phyloP scores from a whole-genome alignment of 148 eudicot species.

The Pharnaceum exiguum region DNA sequence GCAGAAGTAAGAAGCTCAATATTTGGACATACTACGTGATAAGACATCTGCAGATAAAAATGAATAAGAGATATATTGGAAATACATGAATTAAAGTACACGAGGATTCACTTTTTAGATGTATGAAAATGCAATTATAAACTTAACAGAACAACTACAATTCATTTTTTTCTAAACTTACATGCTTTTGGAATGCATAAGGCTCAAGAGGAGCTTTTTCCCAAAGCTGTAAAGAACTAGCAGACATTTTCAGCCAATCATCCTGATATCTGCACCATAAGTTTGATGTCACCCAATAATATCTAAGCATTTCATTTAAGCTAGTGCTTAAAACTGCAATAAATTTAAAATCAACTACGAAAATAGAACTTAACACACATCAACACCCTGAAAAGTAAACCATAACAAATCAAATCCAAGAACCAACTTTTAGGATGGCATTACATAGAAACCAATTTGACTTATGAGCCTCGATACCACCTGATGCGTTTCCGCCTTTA shows the following conservation, averaged over 20 bases:
- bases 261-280: slow-evolving; percentile 73
- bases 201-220: slow-evolving; percentile 99
- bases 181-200: slow-evolving; percentile 83
- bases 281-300: slow-evolving; percentile 1
- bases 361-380: too few species aligned
- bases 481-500: too few species aligned
- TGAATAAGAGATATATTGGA: neutral
- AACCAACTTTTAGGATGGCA: too few species aligned
- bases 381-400: too few species aligned
- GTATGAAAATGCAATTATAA: neutral
- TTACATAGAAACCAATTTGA: too few species aligned
- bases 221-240: slow-evolving; percentile 82
- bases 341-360: too few species aligned
- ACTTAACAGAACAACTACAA: neutral
- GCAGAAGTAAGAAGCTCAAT: slow-evolving; percentile 75
- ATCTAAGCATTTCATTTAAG: too few species aligned
- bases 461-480: too few species aligned
- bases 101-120: neutral
- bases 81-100: neutral
- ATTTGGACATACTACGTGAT: slow-evolving; percentile 88
- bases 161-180: slow-evolving; percentile 26
- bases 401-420: too few species aligned
- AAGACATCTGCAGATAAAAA: slow-evolving; percentile 67
- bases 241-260: slow-evolving; percentile 98
- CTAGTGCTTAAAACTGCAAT: too few species aligned